A percentile compares a stretch with the other conserved stretches of the same genome.
phyloP scores from a whole-genome alignment of 2,329 filamentous ascomycete species.

The Colletotrichum sp. region DNA sequence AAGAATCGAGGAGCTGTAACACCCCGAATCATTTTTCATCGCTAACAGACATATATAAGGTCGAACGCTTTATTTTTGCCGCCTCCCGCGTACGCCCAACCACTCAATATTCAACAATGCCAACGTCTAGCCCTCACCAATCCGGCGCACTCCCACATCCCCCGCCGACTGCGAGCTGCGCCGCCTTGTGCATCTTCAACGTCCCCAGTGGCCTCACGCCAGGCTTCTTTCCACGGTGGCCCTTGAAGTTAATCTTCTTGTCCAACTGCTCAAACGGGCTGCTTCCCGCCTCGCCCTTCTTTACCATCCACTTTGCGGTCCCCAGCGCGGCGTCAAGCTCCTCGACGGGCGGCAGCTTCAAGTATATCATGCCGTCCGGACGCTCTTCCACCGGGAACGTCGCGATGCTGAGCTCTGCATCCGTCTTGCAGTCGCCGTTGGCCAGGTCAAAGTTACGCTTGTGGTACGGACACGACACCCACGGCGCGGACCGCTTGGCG shows the following conservation, averaged over 20 bases:
- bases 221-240: slow-evolving; percentile 47
- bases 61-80: background rate
- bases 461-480: slow-evolving; percentile 86
- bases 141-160: slow-evolving; percentile 43
- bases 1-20: background rate
- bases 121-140: background rate
- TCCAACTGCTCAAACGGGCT: slow-evolving; percentile 51
- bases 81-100: background rate
- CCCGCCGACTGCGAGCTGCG: slow-evolving; percentile 41
- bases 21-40: rapidly evolving
- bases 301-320: slow-evolving; percentile 80
- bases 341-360: slow-evolving; percentile 79
- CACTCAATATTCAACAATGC: background rate
- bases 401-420: slow-evolving; percentile 78
- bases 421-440: slow-evolving; percentile 76
- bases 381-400: slow-evolving; percentile 81
- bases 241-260: slow-evolving; percentile 48
- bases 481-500: slow-evolving; percentile 54
- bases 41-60: background rate
- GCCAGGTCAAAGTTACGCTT: slow-evolving; percentile 87
- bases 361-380: slow-evolving; percentile 76
- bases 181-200: slow-evolving; percentile 39
- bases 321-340: slow-evolving; percentile 83
- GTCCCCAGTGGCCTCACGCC: slow-evolving; percentile 39
- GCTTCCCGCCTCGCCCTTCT: slow-evolving; percentile 66